Base-by-base conservation (phyloP, 2,329 filamentous ascomycete genomes). In the Aspergillus puulaauensis region DNA sequence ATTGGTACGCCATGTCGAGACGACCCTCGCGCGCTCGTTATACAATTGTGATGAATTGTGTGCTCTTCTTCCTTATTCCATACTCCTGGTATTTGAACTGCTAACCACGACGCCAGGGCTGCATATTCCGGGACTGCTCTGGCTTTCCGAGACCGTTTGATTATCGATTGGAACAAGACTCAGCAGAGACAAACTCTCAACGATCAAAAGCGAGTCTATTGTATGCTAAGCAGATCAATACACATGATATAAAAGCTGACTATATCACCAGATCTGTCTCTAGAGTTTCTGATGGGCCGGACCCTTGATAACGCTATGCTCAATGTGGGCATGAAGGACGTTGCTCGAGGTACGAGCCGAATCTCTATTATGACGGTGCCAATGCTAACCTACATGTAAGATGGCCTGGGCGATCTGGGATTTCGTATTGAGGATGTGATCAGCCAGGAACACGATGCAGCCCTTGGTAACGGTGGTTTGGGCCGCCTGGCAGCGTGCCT, bases 271-370 rank as follows among this genome's bases (percentile, higher is more conserved):
- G 84, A 99, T 74, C 85, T 99, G 60, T 97, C 93, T 66, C 86
- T 99, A 58, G 95, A 99, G 77, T 99, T 99, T 70, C 80, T 99
- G 69, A 99, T 99, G 95, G 95, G 95, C 43, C 85, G 95, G 72
- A 90, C 95, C 47, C 80, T 99, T 63, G 95, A 99, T 81, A 99
- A 99, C 85, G 93, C 95, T 62, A 97, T 99, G 91, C 84, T 99
- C 64, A 99, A 99, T 74, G 86, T 96, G 56, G 90, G 90, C 23
- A 82, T 91, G 74, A 99, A 98, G 78, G 86, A 92, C 67, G 80
- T 88, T 59, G 93, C 95, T 52, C 88, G 86, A 77, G 83, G 92
- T 95, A 76, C 44, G n/a, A 14, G 6, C 15, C 19, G 21, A 19
- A 12, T 40, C 37, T 61, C 35, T 60, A 27, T 59, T 49, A 12